A percentile compares a stretch with the other conserved stretches of the same genome.
These are phyloP conservation scores for Colletotrichum chrysophilum DNA, from an alignment of 2,329 filamentous ascomycete genomes.

Conservation along the genomic window DNA sequence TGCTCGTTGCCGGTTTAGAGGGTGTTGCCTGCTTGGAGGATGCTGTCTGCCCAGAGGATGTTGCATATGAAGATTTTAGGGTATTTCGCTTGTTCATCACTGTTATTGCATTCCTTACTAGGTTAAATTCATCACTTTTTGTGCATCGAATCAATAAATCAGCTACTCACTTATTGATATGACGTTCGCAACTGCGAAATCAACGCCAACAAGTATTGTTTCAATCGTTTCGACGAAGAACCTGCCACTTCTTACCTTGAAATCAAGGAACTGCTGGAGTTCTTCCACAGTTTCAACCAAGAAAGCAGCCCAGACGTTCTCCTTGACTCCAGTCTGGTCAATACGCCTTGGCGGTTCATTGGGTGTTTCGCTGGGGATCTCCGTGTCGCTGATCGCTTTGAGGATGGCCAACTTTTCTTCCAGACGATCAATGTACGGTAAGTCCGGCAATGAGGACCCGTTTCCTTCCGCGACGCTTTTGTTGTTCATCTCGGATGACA, in stretches of 20 bases:
- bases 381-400: not conserved
- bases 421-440: not conserved
- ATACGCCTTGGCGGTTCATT: not conserved
- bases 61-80: not conserved
- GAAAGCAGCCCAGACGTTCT: not conserved
- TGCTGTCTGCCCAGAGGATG: not conserved
- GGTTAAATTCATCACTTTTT: not conserved
- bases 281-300: not conserved
- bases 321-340: not conserved
- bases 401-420: not conserved
- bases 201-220: not conserved
- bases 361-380: not conserved
- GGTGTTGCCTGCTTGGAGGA: not conserved
- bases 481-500: not conserved
- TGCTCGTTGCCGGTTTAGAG: not conserved
- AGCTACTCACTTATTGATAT: not conserved
- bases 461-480: not conserved
- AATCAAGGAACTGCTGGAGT: not conserved
- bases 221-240: not conserved
- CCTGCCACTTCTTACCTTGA: not conserved
- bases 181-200: not conserved
- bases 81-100: not conserved
- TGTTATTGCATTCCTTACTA: not conserved
- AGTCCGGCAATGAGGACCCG: not conserved
- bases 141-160: not conserved